Base-by-base conservation (phyloP, 441 rosid genomes). In the Breynia disticha region DNA sequence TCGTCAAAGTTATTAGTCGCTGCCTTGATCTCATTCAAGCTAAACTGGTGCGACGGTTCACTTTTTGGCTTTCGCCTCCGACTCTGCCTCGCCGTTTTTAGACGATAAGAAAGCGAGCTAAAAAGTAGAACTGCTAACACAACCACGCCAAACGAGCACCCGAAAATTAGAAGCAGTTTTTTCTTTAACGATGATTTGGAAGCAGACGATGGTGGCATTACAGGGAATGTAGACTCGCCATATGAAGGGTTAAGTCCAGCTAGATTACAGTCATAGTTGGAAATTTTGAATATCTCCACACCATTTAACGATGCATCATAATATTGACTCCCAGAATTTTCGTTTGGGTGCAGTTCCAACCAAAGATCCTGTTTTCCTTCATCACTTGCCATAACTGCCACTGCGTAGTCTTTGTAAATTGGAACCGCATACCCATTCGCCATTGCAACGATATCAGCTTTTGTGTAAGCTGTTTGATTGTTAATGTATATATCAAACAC, bases 261-360 rank as follows among this genome's bases (percentile, higher is more conserved):
- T 18, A 61, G 59, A 45, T 61, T 41, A 7, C 64, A 45, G n/a
- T 16, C 57, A 22, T 5, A 43, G 11, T 53, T 53, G 41, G 20
- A 50, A 19, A 54, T 14, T 41, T 61, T 61, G 48, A 61, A 52
- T 18, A 61, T 61, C 56, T 61, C 65, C 8, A 61, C 47, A 4
- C 65, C 65, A 53, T 61, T 61, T 35, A 53, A 39, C 3, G 37
- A 3, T 0, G 65, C 47, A 47, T 52, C 47, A 35, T 35, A 53
- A 24, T 11, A 59, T 24, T 53, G 19, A 32, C 52, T 24, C 28
- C 12, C 20, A 4, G 0, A 0, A 10, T 1, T 1, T 4, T 32
- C 10, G 46, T 18, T 24, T 7, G 51, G 64, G 12, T 60, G 64
- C 20, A 60, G 57, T 16, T 60, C 57, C 16, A 60, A 45, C 52